Base-by-base conservation (phyloP, 257 asterid genomes). In the Fraxinus excelsior region DNA sequence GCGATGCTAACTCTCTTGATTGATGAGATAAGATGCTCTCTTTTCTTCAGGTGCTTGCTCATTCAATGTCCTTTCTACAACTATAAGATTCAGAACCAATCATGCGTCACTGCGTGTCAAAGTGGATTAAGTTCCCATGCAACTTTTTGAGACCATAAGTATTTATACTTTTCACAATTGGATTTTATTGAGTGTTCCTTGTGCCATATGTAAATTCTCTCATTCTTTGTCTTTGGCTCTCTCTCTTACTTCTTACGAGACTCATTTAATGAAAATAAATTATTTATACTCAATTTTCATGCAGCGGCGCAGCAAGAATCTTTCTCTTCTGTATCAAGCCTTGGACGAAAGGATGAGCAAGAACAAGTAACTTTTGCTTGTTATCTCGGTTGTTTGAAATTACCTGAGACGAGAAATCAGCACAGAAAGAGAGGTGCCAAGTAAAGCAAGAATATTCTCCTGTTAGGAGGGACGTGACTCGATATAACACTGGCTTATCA, bases 291-390 rank as follows among this genome's bases (percentile, higher is more conserved):
- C 31, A 21, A 28, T 23, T 60, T 18, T 74, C 69, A 35, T 78
- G 71, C 44, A 82, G 85, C 53, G 62, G 76, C 82, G 3, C 74
- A 8, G 37, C 67, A 34, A 60, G 34, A 40, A 18, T 64, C 72
- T 44, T 74, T 78, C 29, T 75, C 80, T 23, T 74, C 21, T 32
- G 19, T 66, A 3, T 74, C 80, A 29, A 80, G 42, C 46, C 65
- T 9, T 23, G 76, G 70, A 11, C 49, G 73, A 53, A 78, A 64
- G 77, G 85, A 82, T 3, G 82, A 82, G 77, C 82, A 78, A 66
- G 85, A 82, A 29, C 82, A 82, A 78, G 74, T 65, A 21, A 62
- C 77, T 23, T 80, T 82, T 71, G 85, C 80, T 29, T 80, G 82
- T 31, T 79, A 65, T 76, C 78, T 78, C 38, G 46, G 82, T 62